Percentiles rank a stretch among this genome's conserved stretches.
Evolutionary conservation across 176 grass and related monocot genomes (phyloP).

Genomic region (Carex parvula): DNA sequence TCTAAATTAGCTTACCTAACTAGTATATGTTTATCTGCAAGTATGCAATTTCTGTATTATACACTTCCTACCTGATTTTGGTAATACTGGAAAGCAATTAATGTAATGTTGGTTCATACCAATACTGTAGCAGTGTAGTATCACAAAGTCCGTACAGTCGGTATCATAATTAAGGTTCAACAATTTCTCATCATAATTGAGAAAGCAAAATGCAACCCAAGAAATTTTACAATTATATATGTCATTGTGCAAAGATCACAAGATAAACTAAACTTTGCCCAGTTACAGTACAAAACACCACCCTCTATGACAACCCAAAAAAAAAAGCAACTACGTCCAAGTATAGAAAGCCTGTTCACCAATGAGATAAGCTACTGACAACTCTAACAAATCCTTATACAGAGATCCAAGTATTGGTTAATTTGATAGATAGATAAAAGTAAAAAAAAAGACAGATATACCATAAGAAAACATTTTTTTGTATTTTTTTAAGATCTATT

Average conservation of each 20-base stretch:
- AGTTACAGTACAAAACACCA: not conserved
- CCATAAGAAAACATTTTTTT: conserved; percentile 6
- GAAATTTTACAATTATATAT: not conserved
- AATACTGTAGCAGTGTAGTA: not conserved
- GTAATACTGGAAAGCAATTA: not conserved
- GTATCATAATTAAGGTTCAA: too few species aligned
- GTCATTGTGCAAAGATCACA: not conserved
- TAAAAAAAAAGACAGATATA: not conserved
- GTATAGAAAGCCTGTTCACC: conserved; percentile 2
- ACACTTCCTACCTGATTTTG: not conserved
- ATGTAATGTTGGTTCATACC: not conserved
- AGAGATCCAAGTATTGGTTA: conserved; percentile 7
- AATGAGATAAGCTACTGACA: not conserved
- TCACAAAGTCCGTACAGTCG: not conserved
- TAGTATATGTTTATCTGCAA: not conserved
- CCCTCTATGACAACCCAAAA: not conserved
- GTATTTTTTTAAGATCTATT: conserved; percentile 38
- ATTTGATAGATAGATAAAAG: not conserved
- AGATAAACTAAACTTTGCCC: not conserved
- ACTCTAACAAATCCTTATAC: not conserved
- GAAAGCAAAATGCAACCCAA: not conserved
- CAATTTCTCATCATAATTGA: too few species aligned
- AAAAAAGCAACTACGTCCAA: not conserved
- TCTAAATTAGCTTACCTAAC: not conserved
- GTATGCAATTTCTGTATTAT: not conserved